Evolutionary conservation across 192 early-diverging fungal genomes (phyloP), one percentile per base, ranked within the genome.

Genomic region (Backusella tarrabulga): DNA sequence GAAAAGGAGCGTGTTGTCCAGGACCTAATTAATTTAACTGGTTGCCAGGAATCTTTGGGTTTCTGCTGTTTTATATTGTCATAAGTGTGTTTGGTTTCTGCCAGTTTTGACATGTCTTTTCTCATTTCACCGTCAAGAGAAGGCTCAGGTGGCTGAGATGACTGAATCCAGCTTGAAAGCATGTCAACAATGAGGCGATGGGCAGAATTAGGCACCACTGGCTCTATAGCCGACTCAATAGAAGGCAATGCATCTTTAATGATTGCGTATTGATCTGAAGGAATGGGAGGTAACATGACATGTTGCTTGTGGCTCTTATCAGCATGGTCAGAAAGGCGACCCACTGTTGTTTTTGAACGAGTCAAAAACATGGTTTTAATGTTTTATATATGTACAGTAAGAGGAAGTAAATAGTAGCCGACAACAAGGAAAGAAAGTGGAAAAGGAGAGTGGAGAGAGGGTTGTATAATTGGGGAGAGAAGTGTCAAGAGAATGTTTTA

Each of bases 401-500:
- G 19, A n/a, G 46, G n/a, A n/a, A 1, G 19, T n/a, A 50, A 50
- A 50, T 50, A n/a, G 19, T n/a, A 50, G 17, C 46, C 4, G n/a
- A n/a, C 46, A 50, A 19, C 32, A 38, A 42, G 11, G 0, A 46
- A 71, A 46, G n/a, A 50, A 50, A 50, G 42, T 35, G 17, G 14
- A 63, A 60, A 54, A 23, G 38, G 38, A 40, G 50, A 74, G 34
- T 32, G 3, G 32, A 32, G 32, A 32, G 32, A 72, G 32, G 12
- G 71, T 46, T 41, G 46, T 52, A 54, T 52, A 54, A 54, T 34
- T 26, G 26, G 40, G 34, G 35, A 26, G 52, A 23, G 35, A 32
- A 40, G 42, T 34, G 46, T 26, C 23, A 42, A 75, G 74, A 75
- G 56, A 67, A 75, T 67, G 52, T 36, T 56, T 67, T 67, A 67